These are phyloP conservation scores for Biscutella auriculata DNA, from an alignment of 441 rosid genomes.

Conservation along the genomic window DNA sequence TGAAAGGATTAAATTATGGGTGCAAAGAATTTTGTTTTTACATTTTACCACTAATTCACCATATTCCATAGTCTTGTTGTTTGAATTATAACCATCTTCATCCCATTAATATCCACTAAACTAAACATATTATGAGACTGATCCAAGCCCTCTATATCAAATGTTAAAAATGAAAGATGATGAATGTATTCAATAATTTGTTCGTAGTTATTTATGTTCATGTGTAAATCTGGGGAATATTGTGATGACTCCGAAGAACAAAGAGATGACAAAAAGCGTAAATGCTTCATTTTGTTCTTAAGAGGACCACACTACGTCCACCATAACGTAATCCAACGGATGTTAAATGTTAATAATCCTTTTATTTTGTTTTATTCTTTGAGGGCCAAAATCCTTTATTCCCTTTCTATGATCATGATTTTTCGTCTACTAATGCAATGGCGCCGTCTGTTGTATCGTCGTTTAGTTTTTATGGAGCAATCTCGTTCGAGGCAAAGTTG, in stretches of 20 bases:
- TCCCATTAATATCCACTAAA: too few species aligned
- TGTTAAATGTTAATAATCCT: neutral
- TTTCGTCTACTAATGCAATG: conserved; percentile 6
- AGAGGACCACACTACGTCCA: conserved; percentile 9
- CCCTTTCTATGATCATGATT: conserved; percentile 5
- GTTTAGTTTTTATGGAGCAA: conserved; percentile 10
- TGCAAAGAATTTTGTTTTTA: too few species aligned
- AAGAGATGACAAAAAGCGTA: conserved; percentile 27
- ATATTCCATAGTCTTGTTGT: too few species aligned
- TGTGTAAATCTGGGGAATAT: conserved; percentile 14
- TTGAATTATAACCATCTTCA: too few species aligned
- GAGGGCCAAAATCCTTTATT: too few species aligned
- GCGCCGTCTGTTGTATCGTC: conserved; percentile 22
- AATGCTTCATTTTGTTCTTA: neutral
- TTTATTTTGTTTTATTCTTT: too few species aligned
- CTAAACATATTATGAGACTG: too few species aligned
- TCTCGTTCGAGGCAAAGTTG: too few species aligned
- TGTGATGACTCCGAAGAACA: conserved; percentile 11
- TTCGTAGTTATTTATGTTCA: neutral
- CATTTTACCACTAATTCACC: too few species aligned
- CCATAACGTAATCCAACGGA: conserved; percentile 14
- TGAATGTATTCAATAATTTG: neutral
- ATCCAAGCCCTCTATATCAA: too few species aligned
- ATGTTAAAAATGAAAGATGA: neutral
- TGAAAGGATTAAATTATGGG: too few species aligned